Conservation (phyloP, 306 rosid genomes). For the cucumber (Cucumis sativus) region DNA sequence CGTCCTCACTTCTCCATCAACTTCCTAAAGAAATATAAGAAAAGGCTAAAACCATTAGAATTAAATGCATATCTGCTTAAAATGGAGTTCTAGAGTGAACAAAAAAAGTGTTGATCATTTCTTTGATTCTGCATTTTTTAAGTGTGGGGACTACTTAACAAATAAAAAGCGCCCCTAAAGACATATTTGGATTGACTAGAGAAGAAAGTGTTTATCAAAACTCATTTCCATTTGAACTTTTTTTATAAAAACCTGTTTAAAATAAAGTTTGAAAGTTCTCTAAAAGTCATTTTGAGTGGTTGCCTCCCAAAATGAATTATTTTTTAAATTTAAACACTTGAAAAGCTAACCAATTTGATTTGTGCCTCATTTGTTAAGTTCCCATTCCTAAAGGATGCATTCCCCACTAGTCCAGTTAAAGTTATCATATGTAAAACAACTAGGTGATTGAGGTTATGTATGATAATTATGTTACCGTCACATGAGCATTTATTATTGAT, state of each 20-base stretch:
- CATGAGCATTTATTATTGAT: not conserved
- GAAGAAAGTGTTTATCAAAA: no score
- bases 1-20: constrained; percentile 44
- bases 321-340: no score
- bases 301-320: no score
- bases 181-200: no score
- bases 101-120: not conserved
- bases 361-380: no score
- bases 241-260: no score
- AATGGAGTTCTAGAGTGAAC: not conserved
- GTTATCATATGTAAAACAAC: not conserved
- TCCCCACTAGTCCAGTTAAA: not conserved
- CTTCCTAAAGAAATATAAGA: constrained; percentile 3
- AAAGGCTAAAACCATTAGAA: constrained; percentile 1
- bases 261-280: no score
- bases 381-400: not conserved
- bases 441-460: not conserved
- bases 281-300: no score
- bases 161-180: not conserved
- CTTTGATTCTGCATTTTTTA: not conserved
- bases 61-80: not conserved
- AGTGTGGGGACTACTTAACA: not conserved
- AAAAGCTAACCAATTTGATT: no score
- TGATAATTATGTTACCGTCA: not conserved
- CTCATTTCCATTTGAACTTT: no score